Percentiles rank a stretch among this genome's conserved stretches.
These are phyloP conservation scores for Hypoxylon sp. DNA, from an alignment of 2,329 filamentous ascomycete species.

Conservation along the genomic window DNA sequence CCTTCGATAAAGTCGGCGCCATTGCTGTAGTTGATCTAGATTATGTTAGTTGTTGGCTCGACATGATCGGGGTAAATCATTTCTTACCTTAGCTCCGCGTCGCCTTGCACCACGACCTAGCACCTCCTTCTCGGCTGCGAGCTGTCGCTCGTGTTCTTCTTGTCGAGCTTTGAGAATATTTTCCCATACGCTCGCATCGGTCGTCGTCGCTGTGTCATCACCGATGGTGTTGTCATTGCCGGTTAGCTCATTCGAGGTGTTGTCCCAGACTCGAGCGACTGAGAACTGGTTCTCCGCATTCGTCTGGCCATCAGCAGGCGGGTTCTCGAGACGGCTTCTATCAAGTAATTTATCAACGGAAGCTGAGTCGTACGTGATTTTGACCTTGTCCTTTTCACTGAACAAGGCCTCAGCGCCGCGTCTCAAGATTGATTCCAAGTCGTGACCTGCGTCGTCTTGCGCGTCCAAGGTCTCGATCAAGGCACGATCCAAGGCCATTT, in stretches of 20 bases:
- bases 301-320: constrained; percentile 71
- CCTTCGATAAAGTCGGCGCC: constrained; percentile 53
- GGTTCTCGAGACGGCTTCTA: constrained; percentile 83
- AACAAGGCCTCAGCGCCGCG: constrained; percentile 92
- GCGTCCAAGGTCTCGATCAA: constrained; percentile 93
- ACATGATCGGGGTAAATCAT: constrained; percentile 44
- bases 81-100: constrained; percentile 64
- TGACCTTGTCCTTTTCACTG: constrained; percentile 77
- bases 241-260: constrained; percentile 67
- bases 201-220: constrained; percentile 64
- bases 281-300: constrained; percentile 86
- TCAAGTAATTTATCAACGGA: constrained; percentile 94
- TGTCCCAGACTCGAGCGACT: constrained; percentile 92
- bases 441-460: constrained; percentile 82
- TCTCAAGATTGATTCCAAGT: constrained; percentile 88
- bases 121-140: constrained; percentile 77
- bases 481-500: constrained; percentile 95
- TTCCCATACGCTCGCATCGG: constrained; percentile 86
- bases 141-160: constrained; percentile 80
- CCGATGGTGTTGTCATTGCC: constrained; percentile 66
- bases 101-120: constrained; percentile 88
- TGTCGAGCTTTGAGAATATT: constrained; percentile 89
- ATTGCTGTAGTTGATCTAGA: constrained; percentile 63
- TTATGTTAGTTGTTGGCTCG: constrained; percentile 36
- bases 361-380: constrained; percentile 84